These are phyloP conservation scores for Pleurotus platypus DNA, from an alignment of 768 basidiomycete genomes.

Conservation along the genomic window DNA sequence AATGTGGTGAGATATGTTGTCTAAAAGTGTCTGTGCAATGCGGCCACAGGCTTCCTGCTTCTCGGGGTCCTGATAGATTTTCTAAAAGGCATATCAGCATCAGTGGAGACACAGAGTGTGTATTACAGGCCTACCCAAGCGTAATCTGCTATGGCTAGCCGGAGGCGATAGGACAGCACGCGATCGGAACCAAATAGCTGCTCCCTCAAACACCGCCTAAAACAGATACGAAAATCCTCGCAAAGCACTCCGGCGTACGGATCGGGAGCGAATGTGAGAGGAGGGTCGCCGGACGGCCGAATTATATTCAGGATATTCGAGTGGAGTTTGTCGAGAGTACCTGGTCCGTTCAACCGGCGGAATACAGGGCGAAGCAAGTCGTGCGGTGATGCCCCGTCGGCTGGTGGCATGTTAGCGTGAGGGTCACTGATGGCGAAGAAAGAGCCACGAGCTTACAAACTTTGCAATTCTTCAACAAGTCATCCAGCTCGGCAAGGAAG, in stretches of 20 bases:
- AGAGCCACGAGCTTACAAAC: constrained; percentile 23
- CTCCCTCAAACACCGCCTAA: constrained; percentile 46
- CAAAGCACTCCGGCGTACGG: constrained; percentile 23
- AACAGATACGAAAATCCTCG: constrained; percentile 36
- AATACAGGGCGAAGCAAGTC: constrained; percentile 49
- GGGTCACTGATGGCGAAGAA: not conserved
- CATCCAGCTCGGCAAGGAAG: constrained; percentile 28
- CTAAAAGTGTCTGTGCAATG: constrained; percentile 49
- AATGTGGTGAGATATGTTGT: constrained; percentile 48
- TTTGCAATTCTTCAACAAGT: constrained; percentile 24
- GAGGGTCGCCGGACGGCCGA: constrained; percentile 16
- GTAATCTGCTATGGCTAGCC: constrained; percentile 50
- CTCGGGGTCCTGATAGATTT: constrained; percentile 40
- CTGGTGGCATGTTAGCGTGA: constrained; percentile 16
- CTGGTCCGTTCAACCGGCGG: constrained; percentile 36
- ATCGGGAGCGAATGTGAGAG: constrained; percentile 12
- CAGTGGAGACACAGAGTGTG: not conserved
- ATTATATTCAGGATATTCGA: constrained; percentile 45
- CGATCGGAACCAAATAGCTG: constrained; percentile 64
- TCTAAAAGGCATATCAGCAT: constrained; percentile 26
- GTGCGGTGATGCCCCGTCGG: constrained; percentile 43
- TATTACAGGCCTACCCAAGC: constrained; percentile 35
- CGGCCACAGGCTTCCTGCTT: constrained; percentile 44
- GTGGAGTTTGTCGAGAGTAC: constrained; percentile 33
- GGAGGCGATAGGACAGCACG: constrained; percentile 51